Evolutionary conservation across 2,329 filamentous ascomycete genomes (phyloP).

Genomic region (Thielaviopsis euricoi): DNA sequence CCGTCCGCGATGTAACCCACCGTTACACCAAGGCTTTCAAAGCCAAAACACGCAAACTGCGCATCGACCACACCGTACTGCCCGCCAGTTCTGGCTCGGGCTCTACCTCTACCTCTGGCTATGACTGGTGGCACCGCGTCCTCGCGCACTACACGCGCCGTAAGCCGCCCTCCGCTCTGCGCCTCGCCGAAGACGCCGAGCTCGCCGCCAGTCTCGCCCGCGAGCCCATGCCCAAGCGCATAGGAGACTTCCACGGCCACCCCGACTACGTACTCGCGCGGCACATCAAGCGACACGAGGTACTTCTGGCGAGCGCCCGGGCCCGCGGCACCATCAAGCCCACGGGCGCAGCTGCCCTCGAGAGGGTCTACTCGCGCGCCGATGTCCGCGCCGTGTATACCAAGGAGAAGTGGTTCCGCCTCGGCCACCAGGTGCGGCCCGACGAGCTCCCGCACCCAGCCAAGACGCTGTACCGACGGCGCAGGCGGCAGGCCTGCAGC

Average conservation of each 20-base stretch:
- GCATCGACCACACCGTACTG: slow-evolving; percentile 44
- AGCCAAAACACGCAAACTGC: slow-evolving; percentile 66
- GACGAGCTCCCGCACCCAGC: slow-evolving; percentile 73
- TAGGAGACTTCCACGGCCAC: slow-evolving; percentile 77
- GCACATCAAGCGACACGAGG: slow-evolving; percentile 66
- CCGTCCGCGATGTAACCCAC: slow-evolving; percentile 68
- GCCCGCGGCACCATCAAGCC: slow-evolving; percentile 63
- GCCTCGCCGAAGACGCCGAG: slow-evolving; percentile 71
- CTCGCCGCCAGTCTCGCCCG: slow-evolving; percentile 52
- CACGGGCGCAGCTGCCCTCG: slow-evolving; percentile 45
- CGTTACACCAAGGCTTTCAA: slow-evolving; percentile 81
- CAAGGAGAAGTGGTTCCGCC: slow-evolving; percentile 77
- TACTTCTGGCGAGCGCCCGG: slow-evolving; percentile 53
- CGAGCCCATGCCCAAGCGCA: slow-evolving; percentile 74
- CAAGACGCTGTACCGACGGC: slow-evolving; percentile 41
- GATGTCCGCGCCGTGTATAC: slow-evolving; percentile 68
- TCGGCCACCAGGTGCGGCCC: slow-evolving; percentile 62
- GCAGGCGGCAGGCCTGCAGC: slow-evolving; percentile 17
- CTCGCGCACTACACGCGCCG: slow-evolving; percentile 31
- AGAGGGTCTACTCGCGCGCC: slow-evolving; percentile 64
- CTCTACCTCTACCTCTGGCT: slow-evolving; percentile 21
- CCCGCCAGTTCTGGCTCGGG: slow-evolving; percentile 20
- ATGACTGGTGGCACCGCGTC: slow-evolving; percentile 34
- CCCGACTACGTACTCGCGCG: slow-evolving; percentile 71
- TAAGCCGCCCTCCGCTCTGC: slow-evolving; percentile 39